These are phyloP conservation scores for Podospora tetraspora DNA, from an alignment of 495 filamentous ascomycete species.

Conservation along the genomic window DNA sequence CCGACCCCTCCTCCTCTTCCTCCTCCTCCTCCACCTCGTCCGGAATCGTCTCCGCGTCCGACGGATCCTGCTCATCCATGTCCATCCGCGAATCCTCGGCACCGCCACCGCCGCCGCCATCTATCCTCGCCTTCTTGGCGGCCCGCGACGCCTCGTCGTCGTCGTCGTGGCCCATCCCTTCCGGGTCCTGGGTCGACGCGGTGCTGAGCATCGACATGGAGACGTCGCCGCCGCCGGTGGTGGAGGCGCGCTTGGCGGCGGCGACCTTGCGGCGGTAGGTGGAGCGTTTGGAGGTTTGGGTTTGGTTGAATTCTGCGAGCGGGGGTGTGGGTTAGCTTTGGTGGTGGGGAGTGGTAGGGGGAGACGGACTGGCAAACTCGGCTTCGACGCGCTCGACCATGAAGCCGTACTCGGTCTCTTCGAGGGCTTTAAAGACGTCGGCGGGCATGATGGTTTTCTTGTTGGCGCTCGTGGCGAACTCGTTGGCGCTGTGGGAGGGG, in stretches of 20 bases:
- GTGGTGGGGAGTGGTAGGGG: not conserved
- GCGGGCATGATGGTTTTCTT: conserved; percentile 82
- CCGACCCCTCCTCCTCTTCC: conserved; percentile 52
- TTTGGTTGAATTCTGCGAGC: conserved; percentile 46
- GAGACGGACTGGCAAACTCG: conserved; percentile 53
- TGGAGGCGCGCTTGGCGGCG: conserved; percentile 35
- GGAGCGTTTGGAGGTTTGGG: conserved; percentile 47
- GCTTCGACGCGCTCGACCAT: conserved; percentile 62
- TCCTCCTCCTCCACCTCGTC: conserved; percentile 51
- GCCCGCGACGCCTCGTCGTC: conserved; percentile 19
- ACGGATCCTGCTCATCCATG: conserved; percentile 36
- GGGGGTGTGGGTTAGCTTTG: not conserved
- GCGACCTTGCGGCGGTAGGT: conserved; percentile 47
- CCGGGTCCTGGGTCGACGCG: conserved; percentile 14
- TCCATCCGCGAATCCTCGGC: conserved; percentile 32
- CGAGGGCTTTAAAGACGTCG: conserved; percentile 78
- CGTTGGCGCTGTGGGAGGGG: conserved; percentile 60
- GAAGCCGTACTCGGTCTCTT: conserved; percentile 75
- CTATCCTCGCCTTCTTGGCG: conserved; percentile 41
- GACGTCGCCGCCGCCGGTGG: conserved; percentile 5
- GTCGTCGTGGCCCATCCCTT: not conserved
- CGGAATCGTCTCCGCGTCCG: conserved; percentile 48
- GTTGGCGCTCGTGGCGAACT: conserved; percentile 55
- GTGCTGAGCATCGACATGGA: conserved; percentile 36
- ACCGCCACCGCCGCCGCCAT: conserved; percentile 11